Evolutionary conservation across 176 grass and related monocot species (phyloP).

Genomic region (Paspalum vaginatum): DNA sequence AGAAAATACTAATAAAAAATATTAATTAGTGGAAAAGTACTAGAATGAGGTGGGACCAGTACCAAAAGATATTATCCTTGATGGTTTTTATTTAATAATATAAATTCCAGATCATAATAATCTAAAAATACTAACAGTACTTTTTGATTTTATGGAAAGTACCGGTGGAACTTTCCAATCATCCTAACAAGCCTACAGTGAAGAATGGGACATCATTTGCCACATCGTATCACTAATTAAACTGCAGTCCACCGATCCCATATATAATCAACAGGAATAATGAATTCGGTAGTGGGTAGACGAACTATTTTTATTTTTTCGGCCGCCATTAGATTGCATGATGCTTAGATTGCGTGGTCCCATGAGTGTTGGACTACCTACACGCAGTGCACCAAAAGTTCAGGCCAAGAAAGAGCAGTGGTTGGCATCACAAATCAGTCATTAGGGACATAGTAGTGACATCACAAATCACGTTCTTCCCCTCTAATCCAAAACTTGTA

Average conservation of each 20-base stretch:
- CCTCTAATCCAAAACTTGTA: conserved; percentile 3
- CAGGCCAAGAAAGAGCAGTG: not conserved
- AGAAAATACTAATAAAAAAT: too few species aligned
- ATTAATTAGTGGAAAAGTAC: too few species aligned
- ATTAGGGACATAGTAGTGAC: conserved; percentile 10
- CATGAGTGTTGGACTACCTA: not conserved
- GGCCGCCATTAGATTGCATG: conserved; percentile 3
- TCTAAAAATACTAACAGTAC: too few species aligned
- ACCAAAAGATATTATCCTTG: too few species aligned
- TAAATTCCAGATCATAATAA: too few species aligned
- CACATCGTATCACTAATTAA: not conserved
- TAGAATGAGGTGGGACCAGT: too few species aligned
- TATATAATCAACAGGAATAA: conserved; percentile 8
- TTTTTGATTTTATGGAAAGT: too few species aligned
- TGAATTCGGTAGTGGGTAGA: conserved; percentile 2
- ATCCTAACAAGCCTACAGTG: too few species aligned
- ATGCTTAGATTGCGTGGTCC: conserved; percentile 50
- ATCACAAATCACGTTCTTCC: conserved; percentile 10
- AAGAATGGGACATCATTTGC: not conserved
- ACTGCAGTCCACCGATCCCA: not conserved
- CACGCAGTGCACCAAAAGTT: conserved; percentile 8
- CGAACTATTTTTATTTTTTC: not conserved
- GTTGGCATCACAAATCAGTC: conserved; percentile 37
- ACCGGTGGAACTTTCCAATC: too few species aligned
- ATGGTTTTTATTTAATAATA: too few species aligned